Base-by-base conservation (phyloP, 371 early-diverging fungal genomes). In the Haplosporangium sp. region DNA sequence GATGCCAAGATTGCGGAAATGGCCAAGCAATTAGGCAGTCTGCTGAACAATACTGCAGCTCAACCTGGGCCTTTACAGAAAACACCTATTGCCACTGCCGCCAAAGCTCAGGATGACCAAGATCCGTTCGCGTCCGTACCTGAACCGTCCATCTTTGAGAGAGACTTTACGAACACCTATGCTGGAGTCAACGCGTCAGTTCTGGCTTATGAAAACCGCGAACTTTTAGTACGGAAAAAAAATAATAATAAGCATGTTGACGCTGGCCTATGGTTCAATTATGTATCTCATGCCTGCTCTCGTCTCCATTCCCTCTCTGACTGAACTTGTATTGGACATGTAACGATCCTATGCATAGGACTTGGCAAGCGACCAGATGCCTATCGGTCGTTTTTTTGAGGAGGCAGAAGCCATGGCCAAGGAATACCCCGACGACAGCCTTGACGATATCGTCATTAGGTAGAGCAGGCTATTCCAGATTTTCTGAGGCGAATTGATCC, bases 301-400 rank as follows among this genome's bases (percentile, higher is more conserved):
- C 45, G 45, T 45, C 45, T 45, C 45, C 14, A 45, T 10, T 45
- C 45, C n/a, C n/a, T n/a, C n/a, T n/a, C n/a, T n/a, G n/a, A n/a
- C n/a, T n/a, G n/a, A n/a, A n/a, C n/a, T n/a, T n/a, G n/a, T n/a
- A n/a, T n/a, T n/a, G n/a, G n/a, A n/a, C n/a, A n/a, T n/a, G n/a
- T 50, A 50, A 50, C n/a, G 50, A 54, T 54, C 1, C n/a, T n/a
- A n/a, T n/a, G n/a, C n/a, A 62, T 47, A 88, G 89, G 86, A 86
- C 14, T 46, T 64, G 43, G 83, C 89, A 0, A 46, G 83, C 45
- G 85, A 86, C 8, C 41, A 71, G 21, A 84, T 89, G 54, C 87
- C 87, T 6, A 58, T 89, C 9, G 84, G 81, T 41, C 71, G 67
- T 29, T 54, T 89, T 1, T 86, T 86, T 55, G 87, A 89, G 20